These are phyloP conservation scores for Ustilago cynodontis DNA, from an alignment of 1,284 basidiomycete species.

Conservation along the genomic window DNA sequence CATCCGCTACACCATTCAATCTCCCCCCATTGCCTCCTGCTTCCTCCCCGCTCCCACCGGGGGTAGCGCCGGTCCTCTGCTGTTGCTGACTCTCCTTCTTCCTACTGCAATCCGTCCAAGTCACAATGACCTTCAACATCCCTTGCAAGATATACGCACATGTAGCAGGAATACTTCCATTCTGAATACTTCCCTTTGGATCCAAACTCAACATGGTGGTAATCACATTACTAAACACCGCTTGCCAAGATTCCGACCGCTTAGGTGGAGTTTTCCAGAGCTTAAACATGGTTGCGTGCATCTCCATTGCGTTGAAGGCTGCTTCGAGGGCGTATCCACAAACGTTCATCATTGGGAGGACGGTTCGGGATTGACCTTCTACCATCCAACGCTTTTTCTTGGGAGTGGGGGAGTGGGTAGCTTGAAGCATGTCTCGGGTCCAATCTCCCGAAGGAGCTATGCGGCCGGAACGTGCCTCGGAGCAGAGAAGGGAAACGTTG, in stretches of 20 bases:
- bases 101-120: conserved; percentile 38
- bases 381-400: conserved; percentile 23
- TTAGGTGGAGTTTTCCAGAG: conserved; percentile 43
- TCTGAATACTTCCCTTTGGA: conserved; percentile 33
- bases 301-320: conserved; percentile 45
- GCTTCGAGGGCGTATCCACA: conserved; percentile 45
- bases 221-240: conserved; percentile 33
- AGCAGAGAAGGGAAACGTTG: conserved; percentile 25
- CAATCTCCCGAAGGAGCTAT: neutral
- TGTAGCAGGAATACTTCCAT: conserved; percentile 46
- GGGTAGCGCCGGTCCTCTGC: conserved; percentile 12
- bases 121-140: conserved; percentile 43
- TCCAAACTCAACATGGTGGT: conserved; percentile 25
- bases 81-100: conserved; percentile 38
- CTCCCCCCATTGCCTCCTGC: neutral
- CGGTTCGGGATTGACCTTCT: conserved; percentile 31
- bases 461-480: conserved; percentile 18
- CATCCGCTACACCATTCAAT: neutral
- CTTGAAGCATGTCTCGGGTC: neutral
- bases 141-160: conserved; percentile 42
- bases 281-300: conserved; percentile 50
- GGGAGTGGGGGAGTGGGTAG: neutral
- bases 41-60: neutral
- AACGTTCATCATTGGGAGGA: conserved; percentile 31
- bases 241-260: conserved; percentile 41